Percentiles rank a stretch among this genome's conserved stretches.
These are phyloP conservation scores for Spiraea crenata DNA, from an alignment of 331 rosid species.

Conservation along the genomic window DNA sequence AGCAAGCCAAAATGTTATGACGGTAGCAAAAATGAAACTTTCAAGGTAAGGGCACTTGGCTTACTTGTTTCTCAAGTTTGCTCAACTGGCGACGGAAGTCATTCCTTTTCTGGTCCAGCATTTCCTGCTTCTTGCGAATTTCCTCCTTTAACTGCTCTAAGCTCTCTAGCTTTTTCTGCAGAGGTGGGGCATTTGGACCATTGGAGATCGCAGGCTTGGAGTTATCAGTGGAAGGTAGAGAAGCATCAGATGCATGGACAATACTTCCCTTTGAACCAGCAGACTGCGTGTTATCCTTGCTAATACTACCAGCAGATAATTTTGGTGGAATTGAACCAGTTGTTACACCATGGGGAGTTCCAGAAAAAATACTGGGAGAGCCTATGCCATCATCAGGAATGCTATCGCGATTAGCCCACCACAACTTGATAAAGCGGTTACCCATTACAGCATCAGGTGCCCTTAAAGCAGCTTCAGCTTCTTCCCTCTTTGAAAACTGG, in stretches of 20 bases:
- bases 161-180: constrained; percentile 74
- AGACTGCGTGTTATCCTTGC: constrained; percentile 57
- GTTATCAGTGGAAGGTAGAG: constrained; percentile 51
- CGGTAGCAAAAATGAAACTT: constrained; percentile 10
- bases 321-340: constrained; percentile 49
- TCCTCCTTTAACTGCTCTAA: constrained; percentile 86
- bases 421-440: constrained; percentile 92
- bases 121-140: constrained; percentile 94
- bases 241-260: constrained; percentile 37
- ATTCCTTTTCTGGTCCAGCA: constrained; percentile 85
- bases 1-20: constrained; percentile 16
- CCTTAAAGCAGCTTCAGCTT: constrained; percentile 94
- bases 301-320: constrained; percentile 42
- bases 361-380: constrained; percentile 46
- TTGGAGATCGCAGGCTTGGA: constrained; percentile 47
- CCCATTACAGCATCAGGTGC: constrained; percentile 99
- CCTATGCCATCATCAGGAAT: constrained; percentile 60
- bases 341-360: constrained; percentile 48
- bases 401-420: constrained; percentile 99
- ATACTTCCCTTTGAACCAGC: constrained; percentile 51
- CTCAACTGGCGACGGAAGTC: constrained; percentile 76
- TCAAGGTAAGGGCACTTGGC: constrained; percentile 16
- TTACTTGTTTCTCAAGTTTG: constrained; percentile 85
- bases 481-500: constrained; percentile 96
- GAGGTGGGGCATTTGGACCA: constrained; percentile 67